phyloP scores from a whole-genome alignment of 441 rosid genomes.

The Daphne laureola region DNA sequence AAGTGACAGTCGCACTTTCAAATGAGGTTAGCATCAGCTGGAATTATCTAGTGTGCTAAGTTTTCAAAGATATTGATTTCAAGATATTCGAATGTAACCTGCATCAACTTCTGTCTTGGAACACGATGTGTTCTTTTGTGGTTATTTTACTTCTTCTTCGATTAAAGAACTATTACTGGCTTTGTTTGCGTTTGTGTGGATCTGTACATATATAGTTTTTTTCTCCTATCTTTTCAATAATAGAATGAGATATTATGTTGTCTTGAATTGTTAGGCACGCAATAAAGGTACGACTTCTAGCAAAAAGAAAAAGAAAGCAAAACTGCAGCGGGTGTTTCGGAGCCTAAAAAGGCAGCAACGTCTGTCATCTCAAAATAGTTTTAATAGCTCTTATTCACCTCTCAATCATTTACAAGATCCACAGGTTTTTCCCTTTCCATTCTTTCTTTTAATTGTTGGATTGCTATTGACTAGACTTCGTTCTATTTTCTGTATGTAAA shows the following conservation, averaged over 20 bases:
- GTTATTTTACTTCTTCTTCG: no score
- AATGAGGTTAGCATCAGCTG: no score
- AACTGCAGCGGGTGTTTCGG: constrained; percentile 69
- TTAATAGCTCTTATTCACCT: constrained; percentile 59
- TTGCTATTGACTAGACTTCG: constrained; percentile 1
- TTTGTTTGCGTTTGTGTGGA: no score
- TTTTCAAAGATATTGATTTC: no score
- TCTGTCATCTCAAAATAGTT: constrained; percentile 38
- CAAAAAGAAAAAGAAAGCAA: constrained; percentile 97
- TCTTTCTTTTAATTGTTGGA: constrained; percentile 6
- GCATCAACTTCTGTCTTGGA: no score
- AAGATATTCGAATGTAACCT: no score
- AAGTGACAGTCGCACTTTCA: no score
- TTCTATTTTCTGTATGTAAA: not conserved
- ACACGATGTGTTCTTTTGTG: no score
- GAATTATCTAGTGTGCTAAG: no score
- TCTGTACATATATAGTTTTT: not conserved
- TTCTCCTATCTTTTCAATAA: not conserved
- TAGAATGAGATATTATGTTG: not conserved
- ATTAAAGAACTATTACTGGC: no score
- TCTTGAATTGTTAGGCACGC: constrained; percentile 45
- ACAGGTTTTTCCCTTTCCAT: constrained; percentile 42
- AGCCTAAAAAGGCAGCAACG: constrained; percentile 83
- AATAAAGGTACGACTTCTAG: constrained; percentile 79
- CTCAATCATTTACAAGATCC: constrained; percentile 81